phyloP scores from a whole-genome alignment of 2,329 filamentous ascomycete genomes.

The Fusarium globosum region DNA sequence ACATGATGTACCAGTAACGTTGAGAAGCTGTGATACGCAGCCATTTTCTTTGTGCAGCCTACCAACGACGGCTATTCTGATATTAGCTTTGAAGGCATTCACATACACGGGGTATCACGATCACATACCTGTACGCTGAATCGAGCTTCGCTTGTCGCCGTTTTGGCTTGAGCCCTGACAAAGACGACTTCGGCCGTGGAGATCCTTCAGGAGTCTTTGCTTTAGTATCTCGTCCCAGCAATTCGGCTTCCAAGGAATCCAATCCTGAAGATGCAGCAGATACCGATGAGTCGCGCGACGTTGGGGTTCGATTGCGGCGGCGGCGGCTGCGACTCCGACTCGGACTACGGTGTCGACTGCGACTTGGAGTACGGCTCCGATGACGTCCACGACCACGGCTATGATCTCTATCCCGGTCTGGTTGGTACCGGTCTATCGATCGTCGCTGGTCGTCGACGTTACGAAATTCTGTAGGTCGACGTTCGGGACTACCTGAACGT shows the following conservation, averaged over 20 bases:
- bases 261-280: conserved; percentile 51
- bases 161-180: conserved; percentile 42
- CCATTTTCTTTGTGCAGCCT: conserved; percentile 2
- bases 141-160: conserved; percentile 51
- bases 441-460: conserved; percentile 26
- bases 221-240: conserved; percentile 50
- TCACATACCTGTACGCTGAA: conserved; percentile 53
- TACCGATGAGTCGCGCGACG: conserved; percentile 47
- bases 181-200: conserved; percentile 34
- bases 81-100: conserved; percentile 20
- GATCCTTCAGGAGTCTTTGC: conserved; percentile 45
- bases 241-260: conserved; percentile 54
- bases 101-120: too few relatives aligned
- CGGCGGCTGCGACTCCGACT: conserved; percentile 2
- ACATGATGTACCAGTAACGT: conserved; percentile 27
- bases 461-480: conserved; percentile 10
- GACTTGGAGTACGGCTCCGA: conserved; percentile 12
- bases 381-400: conserved; percentile 5
- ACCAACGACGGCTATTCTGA: conserved; percentile 52
- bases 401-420: conserved; percentile 22
- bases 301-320: conserved; percentile 37
- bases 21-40: conserved; percentile 6
- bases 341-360: background rate
- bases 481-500: conserved; percentile 28
- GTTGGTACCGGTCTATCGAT: conserved; percentile 31